These are phyloP conservation scores for Colletotrichum chrysophilum DNA, from an alignment of 2,329 filamentous ascomycete genomes.

Conservation along the genomic window DNA sequence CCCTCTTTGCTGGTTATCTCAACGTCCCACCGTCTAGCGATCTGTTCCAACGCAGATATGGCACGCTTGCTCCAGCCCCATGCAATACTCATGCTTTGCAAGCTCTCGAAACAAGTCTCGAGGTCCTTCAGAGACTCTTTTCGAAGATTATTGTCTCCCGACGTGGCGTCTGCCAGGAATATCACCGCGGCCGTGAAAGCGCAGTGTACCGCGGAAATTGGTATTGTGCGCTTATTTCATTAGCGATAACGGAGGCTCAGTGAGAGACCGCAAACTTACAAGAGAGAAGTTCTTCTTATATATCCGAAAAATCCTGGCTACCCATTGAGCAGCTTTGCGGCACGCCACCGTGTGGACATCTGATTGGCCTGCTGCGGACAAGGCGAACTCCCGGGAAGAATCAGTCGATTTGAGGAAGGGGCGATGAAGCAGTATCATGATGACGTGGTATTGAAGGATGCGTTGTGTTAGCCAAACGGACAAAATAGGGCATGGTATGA, in stretches of 20 bases:
- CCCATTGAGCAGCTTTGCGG: neutral
- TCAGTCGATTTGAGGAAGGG: neutral
- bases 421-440: neutral
- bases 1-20: fast-evolving
- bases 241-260: fast-evolving
- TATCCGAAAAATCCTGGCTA: neutral
- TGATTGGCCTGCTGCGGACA: neutral
- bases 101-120: neutral
- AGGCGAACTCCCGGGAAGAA: neutral
- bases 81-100: neutral
- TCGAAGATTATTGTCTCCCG: neutral
- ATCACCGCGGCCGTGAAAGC: neutral
- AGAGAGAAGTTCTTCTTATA: neutral
- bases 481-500: fast-evolving
- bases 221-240: neutral
- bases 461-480: neutral
- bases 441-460: neutral
- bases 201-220: neutral
- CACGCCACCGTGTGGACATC: neutral
- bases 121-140: neutral
- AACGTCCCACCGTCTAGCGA: no score
- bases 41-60: no score
- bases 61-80: no score
- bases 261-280: neutral
- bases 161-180: neutral